Base-by-base conservation (phyloP, 2,329 filamentous ascomycete species). In the Aspergillus clavatus region DNA sequence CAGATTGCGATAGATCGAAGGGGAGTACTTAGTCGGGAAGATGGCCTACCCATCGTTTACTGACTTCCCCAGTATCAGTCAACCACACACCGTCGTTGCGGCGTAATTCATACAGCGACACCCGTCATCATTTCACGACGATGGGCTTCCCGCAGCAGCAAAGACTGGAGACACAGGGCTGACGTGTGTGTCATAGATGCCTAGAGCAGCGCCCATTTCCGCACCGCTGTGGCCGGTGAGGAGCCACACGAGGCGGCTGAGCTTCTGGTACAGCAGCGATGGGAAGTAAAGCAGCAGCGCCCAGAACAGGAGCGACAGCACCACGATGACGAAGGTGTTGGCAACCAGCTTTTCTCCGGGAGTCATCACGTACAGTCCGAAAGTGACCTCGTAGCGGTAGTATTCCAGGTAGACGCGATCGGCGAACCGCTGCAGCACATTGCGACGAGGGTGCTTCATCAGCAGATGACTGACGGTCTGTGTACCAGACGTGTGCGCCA, bases 371-470 rank as follows among this genome's bases (percentile, higher is more conserved):
- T 73, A 73, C 5, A 70, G 53, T 5, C 67, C 66, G 44, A 69
- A 72, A 3, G 71, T 74, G 38, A 74, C 69, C 52, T 74, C 70
- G 49, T 73, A 74, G 43, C 65, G 69, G 50, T 74, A 72, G 44
- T 73, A 73, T 53, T 64, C 65, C 18, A 73, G 64, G 24, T 63
- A 62, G 42, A 68, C 38, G 27, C 60, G 61, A 48, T 70, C 63
- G 23, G 55, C 23, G 33, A 55, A 24, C 11, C 62, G 64, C 38
- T 59, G 59, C 16, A 68, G 16, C 10, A 62, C 39, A 39, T 58
- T 59, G 29, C 55, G 58, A 18, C 48, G 53, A 11, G 48, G 39
- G 8, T 50, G 53, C 22, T 47, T 46, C 42, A 52, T 46, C 11
- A 48, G 22, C 14, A 48, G 29, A 12, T 47, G 38, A 19, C 47